Evolutionary conservation across 495 filamentous ascomycete genomes (phyloP), one percentile per base, ranked within the genome.

Genomic region (Tricharina praecox): DNA sequence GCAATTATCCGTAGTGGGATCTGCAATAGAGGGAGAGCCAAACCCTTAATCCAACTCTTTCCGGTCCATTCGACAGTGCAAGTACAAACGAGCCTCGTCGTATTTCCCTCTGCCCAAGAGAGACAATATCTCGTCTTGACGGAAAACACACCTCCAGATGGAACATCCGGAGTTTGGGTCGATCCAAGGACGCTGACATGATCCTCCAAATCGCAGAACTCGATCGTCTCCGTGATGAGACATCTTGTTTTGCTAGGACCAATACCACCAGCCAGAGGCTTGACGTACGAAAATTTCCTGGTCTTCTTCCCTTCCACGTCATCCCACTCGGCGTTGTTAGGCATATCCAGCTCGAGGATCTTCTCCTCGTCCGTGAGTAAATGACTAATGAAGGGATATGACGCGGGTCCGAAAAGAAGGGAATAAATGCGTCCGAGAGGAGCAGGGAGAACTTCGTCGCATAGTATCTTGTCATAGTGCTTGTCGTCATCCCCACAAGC

Each of bases 41-140:
- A 73, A 94, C 88, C 84, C 68, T 93, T 96, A 32, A 96, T 62
- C 90, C 92, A 99, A 66, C 85, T 93, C 70, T 99, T 99, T 46
- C 90, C 87, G 0, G 81, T 76, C 90, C 90, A 99, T 58, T 96
- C 90, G 40, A 96, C 82, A 0, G 78, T 78, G 63, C 83, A 94
- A 48, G 77, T 93, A 63, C 85, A 76, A 21, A 87, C 70, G 23
- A 99, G 65, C 25, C 83, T 73, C 0, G 92, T 99, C 20, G 77
- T 67, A 53, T 92, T 92, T 46, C 74, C 77, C 23, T 90, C 70
- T 2, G 76, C 86, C 90, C 90, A 99, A 33, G 79, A 82, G 5
- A 99, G 70, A 52, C 92, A 92, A 53, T 95, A 96, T 58, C 81
- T 84, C 1, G 92, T 96, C 65, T 94, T 96, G 21, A 80, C 79